These are phyloP conservation scores for Xylaria sp. DNA, from an alignment of 2,329 filamentous ascomycete species.

Conservation along the genomic window DNA sequence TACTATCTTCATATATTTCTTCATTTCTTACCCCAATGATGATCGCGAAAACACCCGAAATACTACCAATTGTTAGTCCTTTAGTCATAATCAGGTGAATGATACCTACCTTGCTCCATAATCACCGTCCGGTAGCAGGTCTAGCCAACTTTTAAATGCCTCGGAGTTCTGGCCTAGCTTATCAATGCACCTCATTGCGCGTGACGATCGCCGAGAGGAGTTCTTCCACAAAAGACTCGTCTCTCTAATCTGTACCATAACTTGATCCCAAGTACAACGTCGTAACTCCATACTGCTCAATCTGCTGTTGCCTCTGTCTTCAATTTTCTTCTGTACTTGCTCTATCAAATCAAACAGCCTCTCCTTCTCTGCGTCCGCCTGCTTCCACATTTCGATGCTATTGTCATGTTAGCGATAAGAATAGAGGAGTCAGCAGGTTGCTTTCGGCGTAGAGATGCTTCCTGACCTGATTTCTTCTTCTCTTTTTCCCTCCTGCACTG, in stretches of 20 bases:
- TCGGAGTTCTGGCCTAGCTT: neutral
- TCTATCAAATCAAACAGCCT: neutral
- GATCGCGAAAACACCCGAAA: neutral
- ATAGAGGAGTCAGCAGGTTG: neutral
- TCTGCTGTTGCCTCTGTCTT: neutral
- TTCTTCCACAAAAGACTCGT: neutral
- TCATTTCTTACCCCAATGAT: neutral
- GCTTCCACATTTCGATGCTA: constrained; percentile 1
- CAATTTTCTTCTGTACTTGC: neutral
- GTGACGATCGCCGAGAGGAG: neutral
- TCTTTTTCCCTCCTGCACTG: neutral
- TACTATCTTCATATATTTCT: neutral
- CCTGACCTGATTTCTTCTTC: neutral
- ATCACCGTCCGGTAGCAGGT: neutral
- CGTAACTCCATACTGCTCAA: neutral
- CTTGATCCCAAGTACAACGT: neutral
- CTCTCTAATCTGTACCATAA: neutral
- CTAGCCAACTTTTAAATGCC: neutral
- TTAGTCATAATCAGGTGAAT: neutral
- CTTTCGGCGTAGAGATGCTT: neutral
- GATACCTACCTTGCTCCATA: neutral
- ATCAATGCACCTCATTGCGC: neutral
- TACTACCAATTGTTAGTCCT: neutral
- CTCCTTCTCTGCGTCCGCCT: neutral
- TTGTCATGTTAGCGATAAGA: neutral